Base-by-base conservation (phyloP, 192 early-diverging fungal genomes). In the Coemansia sp. region DNA sequence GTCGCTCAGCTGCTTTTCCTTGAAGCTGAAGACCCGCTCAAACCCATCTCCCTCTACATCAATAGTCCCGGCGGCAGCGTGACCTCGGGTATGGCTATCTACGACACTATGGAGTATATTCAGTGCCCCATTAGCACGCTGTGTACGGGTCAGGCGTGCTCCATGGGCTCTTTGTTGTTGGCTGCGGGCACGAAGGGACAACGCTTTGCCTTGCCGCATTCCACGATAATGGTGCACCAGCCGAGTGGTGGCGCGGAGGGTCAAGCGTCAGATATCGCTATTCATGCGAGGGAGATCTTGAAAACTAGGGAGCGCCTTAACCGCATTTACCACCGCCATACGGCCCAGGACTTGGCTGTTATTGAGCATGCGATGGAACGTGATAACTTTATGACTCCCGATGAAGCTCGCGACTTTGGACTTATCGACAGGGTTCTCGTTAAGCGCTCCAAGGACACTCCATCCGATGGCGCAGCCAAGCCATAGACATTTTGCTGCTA, bases 51-150 rank as follows among this genome's bases (percentile, higher is more conserved):
- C 36, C 83, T 99, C 56, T 99, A 99, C 76, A 95, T 99, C 83
- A 99, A 99, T 78, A 95, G 93, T 38, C 97, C 97, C 11, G 95
- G 97, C 37, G 95, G 97, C 59, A 90, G 86, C 73, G 95, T 99
- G 9, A 99, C 95, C 2, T 86, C 94, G 11, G 97, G 95, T 10
- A 88, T 99, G 92, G 92, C 92, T 11, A 94, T 94, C 53, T 95
- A 95, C 75, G 92, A 94, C 71, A 93, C 92, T 2, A 90, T 74
- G 81, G 79, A 99, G 87, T 97, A 97, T 59, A 94, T 99, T 34
- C 88, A 92, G 85, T 89, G 86, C 14, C 94, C 97, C 0, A 94
- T 99, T 0, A 86, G 91, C 18, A 99, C 97, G 9, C 77, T 97
- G 36, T 99, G 97, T 75, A 92, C 92, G 53, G 97, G 97, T 20